Conservation (phyloP, 2,329 filamentous ascomycete species). For the Cyphellophora europaea region DNA sequence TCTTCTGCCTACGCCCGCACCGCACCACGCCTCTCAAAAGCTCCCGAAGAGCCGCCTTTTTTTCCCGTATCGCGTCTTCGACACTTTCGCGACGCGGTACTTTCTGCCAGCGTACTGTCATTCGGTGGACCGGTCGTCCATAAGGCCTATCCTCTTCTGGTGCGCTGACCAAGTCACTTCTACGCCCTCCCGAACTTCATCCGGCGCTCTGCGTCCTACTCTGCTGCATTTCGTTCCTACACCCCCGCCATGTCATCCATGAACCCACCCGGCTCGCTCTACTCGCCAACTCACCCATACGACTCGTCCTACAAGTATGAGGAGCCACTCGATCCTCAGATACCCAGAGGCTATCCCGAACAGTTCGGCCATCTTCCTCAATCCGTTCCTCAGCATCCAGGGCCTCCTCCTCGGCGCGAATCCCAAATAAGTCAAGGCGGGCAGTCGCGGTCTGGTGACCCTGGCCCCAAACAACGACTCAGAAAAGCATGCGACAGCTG, state of each 20-base stretch:
- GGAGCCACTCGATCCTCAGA: conserved; percentile 12
- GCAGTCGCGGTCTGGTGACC: conserved; percentile 4
- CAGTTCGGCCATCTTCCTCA: conserved; percentile 1
- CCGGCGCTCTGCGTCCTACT: neutral
- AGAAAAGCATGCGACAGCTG: conserved; percentile 45
- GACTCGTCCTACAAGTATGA: conserved; percentile 11
- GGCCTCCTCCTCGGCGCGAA: neutral
- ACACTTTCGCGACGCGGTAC: too few relatives aligned
- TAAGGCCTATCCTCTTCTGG: too few relatives aligned
- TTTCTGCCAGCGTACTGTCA: too few relatives aligned
- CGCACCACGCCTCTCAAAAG: too few relatives aligned
- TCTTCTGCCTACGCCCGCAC: too few relatives aligned
- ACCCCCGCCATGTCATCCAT: neutral
- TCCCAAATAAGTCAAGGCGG: neutral
- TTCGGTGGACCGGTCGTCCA: too few relatives aligned
- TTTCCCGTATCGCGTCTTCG: too few relatives aligned
- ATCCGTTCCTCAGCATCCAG: conserved; percentile 2
- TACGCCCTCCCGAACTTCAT: neutral
- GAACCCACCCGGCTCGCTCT: neutral
- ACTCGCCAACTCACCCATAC: neutral
- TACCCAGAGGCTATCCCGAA: conserved; percentile 10
- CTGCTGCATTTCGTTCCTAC: too few relatives aligned
- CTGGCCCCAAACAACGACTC: conserved; percentile 29
- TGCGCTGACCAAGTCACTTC: too few relatives aligned
- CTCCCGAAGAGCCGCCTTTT: too few relatives aligned